Conservation (phyloP, 768 basidiomycete genomes). For the Rhodotorula sphaerocarpa region DNA sequence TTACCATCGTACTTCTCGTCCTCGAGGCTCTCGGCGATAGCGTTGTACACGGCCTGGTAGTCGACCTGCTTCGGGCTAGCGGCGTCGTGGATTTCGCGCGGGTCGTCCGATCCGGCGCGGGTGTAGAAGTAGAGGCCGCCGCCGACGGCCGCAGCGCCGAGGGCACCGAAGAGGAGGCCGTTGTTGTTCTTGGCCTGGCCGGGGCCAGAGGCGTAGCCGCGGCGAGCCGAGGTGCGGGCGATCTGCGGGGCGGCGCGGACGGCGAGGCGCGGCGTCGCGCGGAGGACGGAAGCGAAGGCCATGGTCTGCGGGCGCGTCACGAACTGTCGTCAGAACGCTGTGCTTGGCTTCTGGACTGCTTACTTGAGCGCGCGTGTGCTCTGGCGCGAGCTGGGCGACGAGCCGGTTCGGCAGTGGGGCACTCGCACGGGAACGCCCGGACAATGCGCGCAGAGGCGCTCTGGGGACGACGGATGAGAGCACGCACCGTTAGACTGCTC, state of each 20-base stretch:
- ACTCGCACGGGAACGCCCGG: too few relatives aligned
- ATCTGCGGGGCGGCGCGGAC: slow-evolving; percentile 4
- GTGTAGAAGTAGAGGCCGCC: slow-evolving; percentile 58
- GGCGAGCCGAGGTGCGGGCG: slow-evolving; percentile 7
- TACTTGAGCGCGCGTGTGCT: too few relatives aligned
- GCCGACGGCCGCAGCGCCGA: slow-evolving; percentile 54
- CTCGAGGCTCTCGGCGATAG: slow-evolving; percentile 54
- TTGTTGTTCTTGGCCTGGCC: not conserved
- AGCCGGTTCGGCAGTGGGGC: too few relatives aligned
- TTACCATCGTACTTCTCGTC: slow-evolving; percentile 73
- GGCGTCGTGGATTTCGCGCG: slow-evolving; percentile 56
- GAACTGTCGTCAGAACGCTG: too few relatives aligned
- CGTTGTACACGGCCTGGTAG: slow-evolving; percentile 91
- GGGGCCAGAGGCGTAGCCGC: slow-evolving; percentile 10
- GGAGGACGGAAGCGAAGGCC: slow-evolving; percentile 25
- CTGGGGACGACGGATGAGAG: too few relatives aligned
- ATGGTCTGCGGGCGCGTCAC: not conserved
- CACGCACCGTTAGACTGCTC: too few relatives aligned
- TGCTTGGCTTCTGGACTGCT: too few relatives aligned
- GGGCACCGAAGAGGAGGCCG: slow-evolving; percentile 44
- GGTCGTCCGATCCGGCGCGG: slow-evolving; percentile 50
- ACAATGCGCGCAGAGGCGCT: too few relatives aligned
- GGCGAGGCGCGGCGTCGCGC: slow-evolving; percentile 22
- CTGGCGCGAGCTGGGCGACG: too few relatives aligned
- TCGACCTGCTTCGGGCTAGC: slow-evolving; percentile 73